Percentiles rank a stretch among this genome's conserved stretches.
phyloP scores from a whole-genome alignment of 306 rosid species.

The Lagenaria siceraria region DNA sequence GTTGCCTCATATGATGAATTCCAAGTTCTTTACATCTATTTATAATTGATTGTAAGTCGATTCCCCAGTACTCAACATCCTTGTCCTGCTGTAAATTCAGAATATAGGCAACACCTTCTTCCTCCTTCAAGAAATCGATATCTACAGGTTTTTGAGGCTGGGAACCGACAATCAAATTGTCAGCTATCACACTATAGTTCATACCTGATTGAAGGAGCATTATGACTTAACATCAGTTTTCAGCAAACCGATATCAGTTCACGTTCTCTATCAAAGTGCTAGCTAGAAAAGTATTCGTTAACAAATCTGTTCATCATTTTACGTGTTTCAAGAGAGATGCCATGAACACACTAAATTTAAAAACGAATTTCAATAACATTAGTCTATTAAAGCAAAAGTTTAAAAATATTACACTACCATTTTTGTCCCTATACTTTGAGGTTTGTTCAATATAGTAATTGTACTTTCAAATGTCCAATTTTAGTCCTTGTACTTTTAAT shows the following conservation, averaged over 20 bases:
- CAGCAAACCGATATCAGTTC: neutral
- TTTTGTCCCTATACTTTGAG: no score
- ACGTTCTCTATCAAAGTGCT: neutral
- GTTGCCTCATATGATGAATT: slow-evolving; percentile 70
- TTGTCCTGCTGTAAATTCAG: slow-evolving; percentile 87
- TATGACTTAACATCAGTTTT: neutral
- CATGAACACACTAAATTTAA: neutral
- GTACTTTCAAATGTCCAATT: no score
- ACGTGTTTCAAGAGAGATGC: neutral
- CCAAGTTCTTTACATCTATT: slow-evolving; percentile 43
- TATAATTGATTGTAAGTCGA: slow-evolving; percentile 48
- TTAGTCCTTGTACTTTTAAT: no score
- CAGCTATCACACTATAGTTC: slow-evolving; percentile 75
- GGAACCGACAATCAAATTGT: slow-evolving; percentile 74
- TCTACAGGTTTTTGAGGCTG: slow-evolving; percentile 93
- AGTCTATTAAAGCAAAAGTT: neutral
- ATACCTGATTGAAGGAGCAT: slow-evolving; percentile 50
- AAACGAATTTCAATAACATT: neutral
- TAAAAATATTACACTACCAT: neutral
- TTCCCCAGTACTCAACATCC: slow-evolving; percentile 81
- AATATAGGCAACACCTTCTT: slow-evolving; percentile 74
- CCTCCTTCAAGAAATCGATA: slow-evolving; percentile 54
- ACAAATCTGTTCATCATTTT: neutral
- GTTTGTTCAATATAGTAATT: no score
- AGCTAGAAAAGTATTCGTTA: neutral